Percentiles rank a stretch among this genome's conserved stretches.
These are phyloP conservation scores for Yamadazyma songkhlaensis DNA, from an alignment of 1,139 yeast species.

Conservation along the genomic window DNA sequence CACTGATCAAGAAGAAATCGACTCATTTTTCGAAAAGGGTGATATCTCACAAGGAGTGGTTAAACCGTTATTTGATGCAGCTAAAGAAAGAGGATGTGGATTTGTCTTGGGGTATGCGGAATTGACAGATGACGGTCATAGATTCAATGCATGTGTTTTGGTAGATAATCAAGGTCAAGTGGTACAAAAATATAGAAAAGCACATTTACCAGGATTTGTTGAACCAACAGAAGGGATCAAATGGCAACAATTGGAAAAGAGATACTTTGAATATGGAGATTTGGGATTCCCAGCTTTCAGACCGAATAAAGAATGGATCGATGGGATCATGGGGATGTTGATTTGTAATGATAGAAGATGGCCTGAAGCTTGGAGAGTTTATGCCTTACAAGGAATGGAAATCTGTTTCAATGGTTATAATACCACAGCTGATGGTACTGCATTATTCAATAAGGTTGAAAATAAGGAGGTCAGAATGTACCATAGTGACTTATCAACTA, in stretches of 20 bases:
- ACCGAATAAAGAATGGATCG: conserved; percentile 26
- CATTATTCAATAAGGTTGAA: conserved; percentile 13
- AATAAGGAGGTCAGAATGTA: conserved; percentile 22
- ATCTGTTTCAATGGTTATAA: conserved; percentile 26
- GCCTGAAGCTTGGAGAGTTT: conserved; percentile 36
- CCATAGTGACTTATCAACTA: conserved; percentile 29
- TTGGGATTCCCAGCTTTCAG: conserved; percentile 24
- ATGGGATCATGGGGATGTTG: conserved; percentile 27
- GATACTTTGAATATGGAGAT: conserved; percentile 31
- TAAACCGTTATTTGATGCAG: conserved; percentile 29
- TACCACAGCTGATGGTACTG: conserved; percentile 25
- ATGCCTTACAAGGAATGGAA: conserved; percentile 29
- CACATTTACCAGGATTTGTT: conserved; percentile 29
- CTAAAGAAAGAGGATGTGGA: conserved; percentile 22
- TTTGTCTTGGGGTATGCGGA: conserved; percentile 35
- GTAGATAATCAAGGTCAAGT: conserved; percentile 23
- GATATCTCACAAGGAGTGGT: conserved; percentile 22
- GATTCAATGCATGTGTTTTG: conserved; percentile 26
- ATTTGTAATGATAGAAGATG: conserved; percentile 37
- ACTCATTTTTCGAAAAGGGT: conserved; percentile 29
- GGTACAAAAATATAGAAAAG: conserved; percentile 21
- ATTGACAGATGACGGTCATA: conserved; percentile 30
- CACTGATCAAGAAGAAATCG: conserved; percentile 27
- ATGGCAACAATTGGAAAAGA: conserved; percentile 32
- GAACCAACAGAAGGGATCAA: conserved; percentile 24